These are phyloP conservation scores for Aspergillus coremiiformis DNA, from an alignment of 495 filamentous ascomycete genomes.

Conservation along the genomic window DNA sequence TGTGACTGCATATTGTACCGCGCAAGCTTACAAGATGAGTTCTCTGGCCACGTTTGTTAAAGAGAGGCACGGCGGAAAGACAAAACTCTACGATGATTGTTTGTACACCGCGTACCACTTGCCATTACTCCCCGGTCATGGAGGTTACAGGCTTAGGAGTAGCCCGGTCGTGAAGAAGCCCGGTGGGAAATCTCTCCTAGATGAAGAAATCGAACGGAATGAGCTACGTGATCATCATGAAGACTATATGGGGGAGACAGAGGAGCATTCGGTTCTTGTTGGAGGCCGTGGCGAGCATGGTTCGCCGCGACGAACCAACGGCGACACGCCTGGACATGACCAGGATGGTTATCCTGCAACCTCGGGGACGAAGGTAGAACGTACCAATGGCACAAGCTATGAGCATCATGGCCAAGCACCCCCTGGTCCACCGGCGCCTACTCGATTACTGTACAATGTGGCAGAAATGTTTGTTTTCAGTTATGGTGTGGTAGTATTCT, in stretches of 20 bases:
- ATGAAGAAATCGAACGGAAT: conserved; percentile 94
- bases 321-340: conserved; percentile 2
- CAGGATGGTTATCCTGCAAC: neutral
- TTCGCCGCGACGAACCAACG: conserved; percentile 5
- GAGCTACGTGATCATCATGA: conserved; percentile 85
- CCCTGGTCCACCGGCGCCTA: conserved; percentile 17
- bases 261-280: conserved; percentile 31
- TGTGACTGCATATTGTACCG: conserved; percentile 94
- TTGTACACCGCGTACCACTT: conserved; percentile 93
- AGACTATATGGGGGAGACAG: conserved; percentile 63
- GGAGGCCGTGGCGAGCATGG: conserved; percentile 19
- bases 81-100: conserved; percentile 98
- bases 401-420: conserved; percentile 5
- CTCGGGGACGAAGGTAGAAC: neutral
- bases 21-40: conserved; percentile 84
- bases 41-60: conserved; percentile 80
- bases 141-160: conserved; percentile 81
- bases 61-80: conserved; percentile 82
- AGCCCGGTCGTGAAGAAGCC: conserved; percentile 87
- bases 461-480: conserved; percentile 98
- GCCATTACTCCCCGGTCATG: conserved; percentile 73
- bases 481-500: conserved; percentile 97
- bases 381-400: conserved; percentile 10
- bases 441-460: conserved; percentile 60
- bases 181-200: conserved; percentile 84